A percentile compares a stretch with the other conserved stretches of the same genome.
phyloP scores from a whole-genome alignment of 768 basidiomycete genomes.

The Cystofilobasidium macerans region DNA sequence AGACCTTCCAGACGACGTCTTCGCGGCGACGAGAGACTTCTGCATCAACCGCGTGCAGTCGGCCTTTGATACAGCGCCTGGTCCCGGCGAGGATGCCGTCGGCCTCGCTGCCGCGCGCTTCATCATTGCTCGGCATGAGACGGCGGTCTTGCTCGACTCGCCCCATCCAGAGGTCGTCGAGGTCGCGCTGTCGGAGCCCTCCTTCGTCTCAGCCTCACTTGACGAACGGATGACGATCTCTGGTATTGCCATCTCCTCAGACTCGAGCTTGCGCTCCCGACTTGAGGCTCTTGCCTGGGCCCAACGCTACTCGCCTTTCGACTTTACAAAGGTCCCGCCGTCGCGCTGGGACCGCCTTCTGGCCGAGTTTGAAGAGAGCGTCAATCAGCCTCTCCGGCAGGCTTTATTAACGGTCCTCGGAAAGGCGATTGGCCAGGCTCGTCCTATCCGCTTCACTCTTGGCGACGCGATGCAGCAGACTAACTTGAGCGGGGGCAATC shows the following conservation, averaged over 20 bases:
- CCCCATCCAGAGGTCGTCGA: conserved; percentile 5
- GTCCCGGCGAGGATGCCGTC: conserved; percentile 2
- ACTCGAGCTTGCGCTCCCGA: not conserved
- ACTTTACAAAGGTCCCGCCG: not conserved
- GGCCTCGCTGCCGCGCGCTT: conserved; percentile 12
- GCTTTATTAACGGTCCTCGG: conserved; percentile 10
- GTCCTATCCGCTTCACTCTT: not conserved
- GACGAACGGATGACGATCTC: not conserved
- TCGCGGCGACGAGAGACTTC: not conserved
- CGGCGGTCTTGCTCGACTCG: not conserved
- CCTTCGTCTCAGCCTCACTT: not conserved
- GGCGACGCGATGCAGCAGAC: not conserved
- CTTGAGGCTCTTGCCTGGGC: conserved; percentile 1
- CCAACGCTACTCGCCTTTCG: not conserved
- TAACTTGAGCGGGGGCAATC: too few species aligned
- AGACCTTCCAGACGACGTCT: not conserved
- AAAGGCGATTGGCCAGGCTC: not conserved
- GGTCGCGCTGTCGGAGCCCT: conserved; percentile 4
- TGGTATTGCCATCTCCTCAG: not conserved
- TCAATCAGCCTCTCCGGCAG: conserved; percentile 14
- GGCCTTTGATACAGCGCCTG: not conserved
- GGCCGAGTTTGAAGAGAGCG: conserved; percentile 1
- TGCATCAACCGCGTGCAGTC: not conserved
- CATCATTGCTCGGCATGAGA: not conserved
- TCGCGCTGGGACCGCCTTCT: conserved; percentile 5